Evolutionary conservation across 2,329 filamentous ascomycete species (phyloP).

Genomic region (Cercospora sojina): DNA sequence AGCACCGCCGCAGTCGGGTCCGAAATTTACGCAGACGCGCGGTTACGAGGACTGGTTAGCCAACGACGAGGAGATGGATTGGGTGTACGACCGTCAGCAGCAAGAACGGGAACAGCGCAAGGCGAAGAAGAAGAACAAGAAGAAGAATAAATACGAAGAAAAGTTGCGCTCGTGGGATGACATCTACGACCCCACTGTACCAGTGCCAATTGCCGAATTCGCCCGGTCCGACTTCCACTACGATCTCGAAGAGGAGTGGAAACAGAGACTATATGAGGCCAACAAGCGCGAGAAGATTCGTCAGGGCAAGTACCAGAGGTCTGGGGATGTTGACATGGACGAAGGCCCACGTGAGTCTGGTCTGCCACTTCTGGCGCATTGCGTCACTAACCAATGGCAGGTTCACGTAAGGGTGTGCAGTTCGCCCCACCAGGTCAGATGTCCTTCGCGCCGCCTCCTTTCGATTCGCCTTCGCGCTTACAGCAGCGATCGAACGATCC

Average conservation of each 20-base stretch:
- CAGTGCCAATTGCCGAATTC: constrained; percentile 83
- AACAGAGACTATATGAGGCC: constrained; percentile 73
- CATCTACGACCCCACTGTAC: constrained; percentile 79
- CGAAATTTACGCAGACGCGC: constrained; percentile 45
- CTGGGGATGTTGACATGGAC: constrained; percentile 38
- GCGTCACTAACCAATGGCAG: constrained; percentile 17
- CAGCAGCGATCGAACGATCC: constrained; percentile 4
- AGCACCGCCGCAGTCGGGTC: constrained; percentile 21
- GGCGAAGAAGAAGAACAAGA: constrained; percentile 69
- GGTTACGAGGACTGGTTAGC: constrained; percentile 79
- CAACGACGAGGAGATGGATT: constrained; percentile 75
- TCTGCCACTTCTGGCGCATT: neutral
- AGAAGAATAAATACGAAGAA: constrained; percentile 52
- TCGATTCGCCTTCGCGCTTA: constrained; percentile 10
- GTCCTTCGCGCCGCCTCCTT: constrained; percentile 28
- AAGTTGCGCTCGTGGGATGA: constrained; percentile 72
- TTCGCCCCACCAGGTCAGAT: constrained; percentile 44
- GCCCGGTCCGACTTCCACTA: constrained; percentile 80
- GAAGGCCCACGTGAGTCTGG: constrained; percentile 28
- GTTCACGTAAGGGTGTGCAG: constrained; percentile 41
- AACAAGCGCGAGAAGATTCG: constrained; percentile 48
- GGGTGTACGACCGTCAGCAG: constrained; percentile 43
- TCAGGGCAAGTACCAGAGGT: constrained; percentile 51
- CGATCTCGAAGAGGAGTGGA: constrained; percentile 77
- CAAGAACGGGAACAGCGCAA: constrained; percentile 74